Base-by-base conservation (phyloP, 2,329 filamentous ascomycete genomes). In the Rutstroemia sp. region DNA sequence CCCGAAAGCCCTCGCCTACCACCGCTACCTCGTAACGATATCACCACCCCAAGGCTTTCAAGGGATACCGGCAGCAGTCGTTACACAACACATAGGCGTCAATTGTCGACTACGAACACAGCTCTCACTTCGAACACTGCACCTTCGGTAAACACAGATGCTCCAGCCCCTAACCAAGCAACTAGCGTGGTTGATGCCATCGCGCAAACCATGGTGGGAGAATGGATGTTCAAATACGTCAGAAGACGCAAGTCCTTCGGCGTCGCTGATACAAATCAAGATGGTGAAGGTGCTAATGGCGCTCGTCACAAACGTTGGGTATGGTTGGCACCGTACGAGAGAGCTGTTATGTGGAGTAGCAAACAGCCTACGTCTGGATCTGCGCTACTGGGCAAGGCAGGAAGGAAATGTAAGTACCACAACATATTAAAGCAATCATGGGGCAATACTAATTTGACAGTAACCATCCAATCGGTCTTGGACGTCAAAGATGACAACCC, bases 171-270 rank as follows among this genome's bases (percentile, higher is more conserved):
- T 17, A 78, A 82, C 30, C 86, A 90, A 63, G 82, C 86, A 45
- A 87, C 87, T 0, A 87, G 84, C 46, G 89, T 97, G 14, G 92
- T 99, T 5, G 94, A 97, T 73, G 91, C 94, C 3, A 97, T 99
- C 71, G 92, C 94, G 1, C 92, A 95, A 68, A 95, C 92, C 0
- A 99, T 99, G 94, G 90, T 99, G 30, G 94, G 94, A 39, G 94
- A 97, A 67, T 94, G 89, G 88, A 92, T 95, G 88, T 92, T 86
- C 76, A 95, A 95, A 72, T 94, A 95, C 67, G 87, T 92, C 36
- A 81, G 89, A 51, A 82, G 89, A 69, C 83, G 92, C 62, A 96
- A 92, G 73, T 95, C 92, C 0, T 97, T 99, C 69, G 90, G 90
- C 19, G 83, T 92, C 53, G 74, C 80, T 3, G 88, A 92, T 46